Evolutionary conservation across 352 stramenopile genomes (phyloP), one percentile per base, ranked within the genome.

Genomic region (Globisporangium polare): DNA sequence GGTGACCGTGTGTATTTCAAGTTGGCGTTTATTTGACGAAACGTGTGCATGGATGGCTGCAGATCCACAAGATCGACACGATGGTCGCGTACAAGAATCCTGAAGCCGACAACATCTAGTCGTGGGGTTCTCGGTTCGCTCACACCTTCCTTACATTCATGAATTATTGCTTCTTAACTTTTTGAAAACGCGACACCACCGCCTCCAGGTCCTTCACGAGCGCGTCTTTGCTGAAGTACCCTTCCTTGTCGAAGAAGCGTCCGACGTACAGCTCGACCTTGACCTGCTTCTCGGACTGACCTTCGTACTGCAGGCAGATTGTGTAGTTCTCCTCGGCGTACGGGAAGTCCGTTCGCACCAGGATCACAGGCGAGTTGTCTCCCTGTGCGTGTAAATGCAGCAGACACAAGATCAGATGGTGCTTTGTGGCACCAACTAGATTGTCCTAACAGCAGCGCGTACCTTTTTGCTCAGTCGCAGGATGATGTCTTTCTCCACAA

Each of bases 61-160:
- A 97, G 90, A 83, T 99, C 58, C 97, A 99, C 83, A 98, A 99
- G 69, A 92, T 99, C 37, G 96, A 99, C 63, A 97, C 96, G 10
- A 97, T 98, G 77, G 97, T 99, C 53, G 91, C 97, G 29, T 99
- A 99, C 82, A 98, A 98, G 72, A 91, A 96, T 58, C 85, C 87
- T 39, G 83, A 96, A 67, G 69, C 71, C 45, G 80, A 95, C 65
- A 70, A 67, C 56, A 77, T 92, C 57, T 90, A 82, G 75, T 51
- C 46, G 57, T 63, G 52, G 29, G 24, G 51, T 57, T 47, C 41
- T 35, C 22, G 52, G 7, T 60, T 46, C 27, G 18, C 26, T 60
- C 29, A 39, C 56, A 72, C 33, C 57, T 22, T 56, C 33, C 33
- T 39, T 50, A 57, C 60, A 43, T 68, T 64, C 68, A 54, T 71